Evolutionary conservation across 2,329 filamentous ascomycete species (phyloP).

Genomic region (Zasmidium cellare): DNA sequence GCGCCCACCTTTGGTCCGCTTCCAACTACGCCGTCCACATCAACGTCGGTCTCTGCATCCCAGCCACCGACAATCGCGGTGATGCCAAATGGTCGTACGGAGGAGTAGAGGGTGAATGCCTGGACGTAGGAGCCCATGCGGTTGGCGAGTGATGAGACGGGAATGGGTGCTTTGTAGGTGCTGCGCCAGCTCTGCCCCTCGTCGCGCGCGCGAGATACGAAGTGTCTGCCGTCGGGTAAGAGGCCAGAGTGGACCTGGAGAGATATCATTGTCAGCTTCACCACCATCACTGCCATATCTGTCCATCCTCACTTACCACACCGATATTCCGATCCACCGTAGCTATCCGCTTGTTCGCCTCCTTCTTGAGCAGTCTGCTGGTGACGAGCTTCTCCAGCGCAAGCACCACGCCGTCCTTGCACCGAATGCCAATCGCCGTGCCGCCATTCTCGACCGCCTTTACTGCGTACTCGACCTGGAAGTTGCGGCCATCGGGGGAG

Average conservation of each 20-base stretch:
- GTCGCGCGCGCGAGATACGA: constrained; percentile 89
- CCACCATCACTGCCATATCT: background rate
- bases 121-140: constrained; percentile 96
- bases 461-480: constrained; percentile 96
- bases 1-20: constrained; percentile 74
- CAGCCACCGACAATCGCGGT: constrained; percentile 92
- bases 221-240: constrained; percentile 91
- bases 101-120: constrained; percentile 95
- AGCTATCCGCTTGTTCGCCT: constrained; percentile 95
- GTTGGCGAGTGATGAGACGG: constrained; percentile 80
- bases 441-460: constrained; percentile 98
- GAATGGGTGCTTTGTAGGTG: constrained; percentile 92
- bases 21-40: constrained; percentile 89
- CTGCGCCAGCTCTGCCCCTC: constrained; percentile 89
- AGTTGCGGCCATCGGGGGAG: constrained; percentile 97
- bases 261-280: constrained; percentile 10
- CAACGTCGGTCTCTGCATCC: constrained; percentile 82
- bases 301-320: constrained; percentile 63
- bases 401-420: constrained; percentile 94
- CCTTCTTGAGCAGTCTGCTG: constrained; percentile 92
- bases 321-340: constrained; percentile 92
- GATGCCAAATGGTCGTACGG: constrained; percentile 93
- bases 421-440: constrained; percentile 92
- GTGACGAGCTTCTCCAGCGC: constrained; percentile 95
- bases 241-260: constrained; percentile 86